These are phyloP conservation scores for Aspergillaceae sp. DNA, from an alignment of 2,329 filamentous ascomycete species.

Conservation along the genomic window DNA sequence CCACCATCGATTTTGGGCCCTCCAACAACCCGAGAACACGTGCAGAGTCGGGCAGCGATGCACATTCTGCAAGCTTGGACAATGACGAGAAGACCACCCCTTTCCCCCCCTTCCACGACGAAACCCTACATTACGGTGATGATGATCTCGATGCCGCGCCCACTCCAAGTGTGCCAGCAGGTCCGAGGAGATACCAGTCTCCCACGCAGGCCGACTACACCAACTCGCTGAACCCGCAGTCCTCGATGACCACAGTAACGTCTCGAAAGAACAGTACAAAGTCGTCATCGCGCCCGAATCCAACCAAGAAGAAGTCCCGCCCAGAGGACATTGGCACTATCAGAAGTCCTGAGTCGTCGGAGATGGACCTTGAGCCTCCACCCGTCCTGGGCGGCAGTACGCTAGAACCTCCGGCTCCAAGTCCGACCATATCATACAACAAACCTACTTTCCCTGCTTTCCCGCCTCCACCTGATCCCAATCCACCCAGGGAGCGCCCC, in stretches of 20 bases:
- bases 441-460: slow-evolving; percentile 35
- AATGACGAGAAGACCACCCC: slow-evolving; percentile 29
- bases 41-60: slow-evolving; percentile 23
- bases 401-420: slow-evolving; percentile 44
- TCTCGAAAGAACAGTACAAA: slow-evolving; percentile 37
- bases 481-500: slow-evolving; percentile 57
- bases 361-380: slow-evolving; percentile 28
- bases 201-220: slow-evolving; percentile 22
- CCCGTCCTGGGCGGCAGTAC: slow-evolving; percentile 33
- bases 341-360: slow-evolving; percentile 19
- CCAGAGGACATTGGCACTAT: slow-evolving; percentile 33
- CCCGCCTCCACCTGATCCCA: slow-evolving; percentile 33
- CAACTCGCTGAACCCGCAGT: slow-evolving; percentile 13
- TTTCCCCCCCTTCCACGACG: slow-evolving; percentile 14
- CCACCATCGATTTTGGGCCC: slow-evolving; percentile 65
- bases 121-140: slow-evolving; percentile 16
- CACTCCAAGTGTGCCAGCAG: slow-evolving; percentile 72
- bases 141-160: slow-evolving; percentile 70
- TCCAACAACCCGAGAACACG: slow-evolving; percentile 24
- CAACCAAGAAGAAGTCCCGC: slow-evolving; percentile 30
- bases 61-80: slow-evolving; percentile 40
- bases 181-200: slow-evolving; percentile 54
- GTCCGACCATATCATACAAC: slow-evolving; percentile 45
- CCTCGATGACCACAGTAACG: slow-evolving; percentile 24
- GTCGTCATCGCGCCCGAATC: slow-evolving; percentile 33